Base-by-base conservation (phyloP, 495 filamentous ascomycete genomes). In the Aspergillus ellipticus region DNA sequence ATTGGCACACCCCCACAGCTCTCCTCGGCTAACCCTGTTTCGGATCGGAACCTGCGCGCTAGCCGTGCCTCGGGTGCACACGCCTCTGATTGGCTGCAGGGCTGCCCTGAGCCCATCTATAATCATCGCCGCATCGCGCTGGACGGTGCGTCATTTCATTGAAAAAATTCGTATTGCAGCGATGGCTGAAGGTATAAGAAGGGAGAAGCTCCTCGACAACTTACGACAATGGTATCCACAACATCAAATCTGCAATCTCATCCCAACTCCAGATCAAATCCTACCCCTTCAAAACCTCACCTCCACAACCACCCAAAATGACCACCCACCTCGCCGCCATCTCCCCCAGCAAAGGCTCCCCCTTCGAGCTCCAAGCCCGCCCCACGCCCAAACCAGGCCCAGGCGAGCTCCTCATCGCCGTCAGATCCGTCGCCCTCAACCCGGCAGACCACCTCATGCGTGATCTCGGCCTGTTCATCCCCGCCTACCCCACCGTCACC, bases 381-480 rank as follows among this genome's bases (percentile, higher is more conserved):
- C 60, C 59, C 10, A 79, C 74, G 0, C 76, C 74, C 4, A 74
- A 70, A 16, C 52, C 76, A 53, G 79, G 77, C 3, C 74, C 77
- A 21, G 63, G 61, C 31, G 76, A 82, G 33, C 66, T 83, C 58
- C 74, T 82, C 31, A 68, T 82, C 54, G 66, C 59, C 7, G 71
- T 77, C 55, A 75, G 79, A 53, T 69, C 79, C 17, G 51, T 82
- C 21, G 78, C 78, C 21, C 62, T 83, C 46, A 83, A 82, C 60
- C 77, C 75, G 1, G 58, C 76, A 57, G 78, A 81, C 61, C 57
- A 16, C 42, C 17, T 53, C 33, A 69, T 71, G 63, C 75, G 70
- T 21, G 65, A 73, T 19, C 56, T 61, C 19, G 76, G 75, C 56
- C 68, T 77, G 60, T 63, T 68, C 56, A 66, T 79, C 45, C 26